Conservation (phyloP, 129 eudicot genomes). For the Arctium minus region DNA sequence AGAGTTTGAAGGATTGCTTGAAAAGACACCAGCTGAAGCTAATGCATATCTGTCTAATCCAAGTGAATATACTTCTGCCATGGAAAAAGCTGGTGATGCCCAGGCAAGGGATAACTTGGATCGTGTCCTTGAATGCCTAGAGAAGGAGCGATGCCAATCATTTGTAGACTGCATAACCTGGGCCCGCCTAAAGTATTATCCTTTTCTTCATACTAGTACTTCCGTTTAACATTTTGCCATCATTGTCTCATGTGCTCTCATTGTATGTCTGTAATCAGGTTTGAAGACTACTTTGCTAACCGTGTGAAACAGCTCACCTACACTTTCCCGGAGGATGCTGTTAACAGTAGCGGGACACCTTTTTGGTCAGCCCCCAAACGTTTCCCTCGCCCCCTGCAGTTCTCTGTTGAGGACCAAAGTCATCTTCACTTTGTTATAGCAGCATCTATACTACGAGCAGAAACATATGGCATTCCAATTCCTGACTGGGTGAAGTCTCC, state of each 20-base stretch:
- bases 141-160: constrained; percentile 74
- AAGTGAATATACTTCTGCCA: constrained; percentile 55
- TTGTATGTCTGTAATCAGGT: constrained; percentile 38
- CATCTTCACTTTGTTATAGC: constrained; percentile 70
- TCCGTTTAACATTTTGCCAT: not conserved
- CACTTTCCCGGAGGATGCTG: constrained; percentile 87
- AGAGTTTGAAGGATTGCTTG: constrained; percentile 91
- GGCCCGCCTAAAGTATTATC: constrained; percentile 76
- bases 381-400: constrained; percentile 72
- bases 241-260: not conserved
- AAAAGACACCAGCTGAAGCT: constrained; percentile 90
- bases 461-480: constrained; percentile 73
- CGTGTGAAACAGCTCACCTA: constrained; percentile 86
- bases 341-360: constrained; percentile 71
- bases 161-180: constrained; percentile 77
- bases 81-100: constrained; percentile 88
- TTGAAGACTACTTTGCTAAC: constrained; percentile 84
- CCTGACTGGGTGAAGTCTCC: constrained; percentile 81
- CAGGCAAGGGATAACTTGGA: constrained; percentile 88
- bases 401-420: constrained; percentile 58
- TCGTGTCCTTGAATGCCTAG: constrained; percentile 81
- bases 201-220: not conserved
- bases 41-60: constrained; percentile 75
- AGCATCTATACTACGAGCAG: constrained; percentile 80
- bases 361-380: constrained; percentile 99